phyloP scores from a whole-genome alignment of 192 early-diverging fungal species.

The Phlyctochytrium arcticum region DNA sequence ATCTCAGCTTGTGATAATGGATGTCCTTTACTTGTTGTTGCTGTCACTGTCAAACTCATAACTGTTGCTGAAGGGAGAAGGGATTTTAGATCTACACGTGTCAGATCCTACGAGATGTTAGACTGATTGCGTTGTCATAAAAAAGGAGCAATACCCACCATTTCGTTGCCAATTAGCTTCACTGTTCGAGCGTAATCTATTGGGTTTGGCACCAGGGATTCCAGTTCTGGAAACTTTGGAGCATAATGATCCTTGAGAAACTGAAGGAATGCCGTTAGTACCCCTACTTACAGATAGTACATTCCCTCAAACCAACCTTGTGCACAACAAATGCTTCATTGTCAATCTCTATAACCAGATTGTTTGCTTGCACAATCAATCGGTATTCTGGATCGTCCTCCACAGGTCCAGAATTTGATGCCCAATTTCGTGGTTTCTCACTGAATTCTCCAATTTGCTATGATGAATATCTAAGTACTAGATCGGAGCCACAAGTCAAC shows the following conservation, averaged over 20 bases:
- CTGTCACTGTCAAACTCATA: slow-evolving; percentile 91
- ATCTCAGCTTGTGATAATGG: slow-evolving; percentile 60
- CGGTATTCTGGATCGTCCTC: slow-evolving; percentile 88
- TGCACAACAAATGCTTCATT: slow-evolving; percentile 85
- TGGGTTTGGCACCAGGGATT: slow-evolving; percentile 81
- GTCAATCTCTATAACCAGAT: slow-evolving; percentile 78
- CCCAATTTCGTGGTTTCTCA: slow-evolving; percentile 27
- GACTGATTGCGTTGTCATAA: too few relatives aligned
- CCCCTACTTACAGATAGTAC: neutral
- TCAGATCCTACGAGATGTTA: slow-evolving; percentile 74
- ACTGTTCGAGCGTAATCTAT: slow-evolving; percentile 86
- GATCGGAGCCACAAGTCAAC: neutral
- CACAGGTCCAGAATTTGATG: slow-evolving; percentile 53
- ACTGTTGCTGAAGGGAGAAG: slow-evolving; percentile 74
- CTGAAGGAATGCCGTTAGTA: slow-evolving; percentile 32
- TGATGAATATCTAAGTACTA: neutral
- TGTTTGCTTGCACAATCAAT: slow-evolving; percentile 81
- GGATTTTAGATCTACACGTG: slow-evolving; percentile 70
- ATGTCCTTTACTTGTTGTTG: slow-evolving; percentile 75
- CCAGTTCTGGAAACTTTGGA: slow-evolving; percentile 85
- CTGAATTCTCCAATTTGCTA: slow-evolving; percentile 53
- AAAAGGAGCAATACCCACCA: slow-evolving; percentile 8
- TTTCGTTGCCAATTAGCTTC: slow-evolving; percentile 68
- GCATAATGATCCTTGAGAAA: slow-evolving; percentile 90
- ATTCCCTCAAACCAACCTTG: slow-evolving; percentile 52